phyloP scores from a whole-genome alignment of 345 rosid species.

The Eutrema japonicum region DNA sequence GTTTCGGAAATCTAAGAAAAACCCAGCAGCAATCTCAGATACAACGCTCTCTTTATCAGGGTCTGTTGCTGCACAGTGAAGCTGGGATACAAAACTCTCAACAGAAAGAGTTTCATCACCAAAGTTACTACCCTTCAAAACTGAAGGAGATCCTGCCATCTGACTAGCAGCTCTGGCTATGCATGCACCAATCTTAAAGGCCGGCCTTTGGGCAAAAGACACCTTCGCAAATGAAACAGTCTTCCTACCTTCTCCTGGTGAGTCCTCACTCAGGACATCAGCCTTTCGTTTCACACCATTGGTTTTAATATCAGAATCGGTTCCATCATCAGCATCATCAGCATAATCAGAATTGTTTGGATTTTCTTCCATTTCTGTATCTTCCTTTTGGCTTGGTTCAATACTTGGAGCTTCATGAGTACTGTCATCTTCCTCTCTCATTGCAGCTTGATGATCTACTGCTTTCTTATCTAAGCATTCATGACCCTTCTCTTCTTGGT shows the following conservation, averaged over 20 bases:
- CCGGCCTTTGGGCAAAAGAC: conserved; percentile 59
- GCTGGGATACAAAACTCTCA: conserved; percentile 69
- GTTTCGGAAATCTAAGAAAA: conserved; percentile 85
- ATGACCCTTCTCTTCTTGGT: conserved; percentile 26
- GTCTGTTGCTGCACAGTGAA: conserved; percentile 63
- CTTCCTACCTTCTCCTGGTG: conserved; percentile 57
- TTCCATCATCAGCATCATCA: conserved; percentile 47
- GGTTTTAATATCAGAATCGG: conserved; percentile 50
- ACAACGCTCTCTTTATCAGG: conserved; percentile 58
- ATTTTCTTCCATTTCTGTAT: conserved; percentile 42
- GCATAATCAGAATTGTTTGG: conserved; percentile 40
- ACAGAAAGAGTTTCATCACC: conserved; percentile 64
- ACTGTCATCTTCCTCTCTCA: conserved; percentile 30
- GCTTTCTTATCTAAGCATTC: conserved; percentile 11
- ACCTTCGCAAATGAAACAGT: conserved; percentile 69
- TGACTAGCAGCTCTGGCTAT: conserved; percentile 92
- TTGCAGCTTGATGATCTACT: conserved; percentile 24
- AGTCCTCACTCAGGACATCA: conserved; percentile 56
- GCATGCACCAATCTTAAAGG: conserved; percentile 92
- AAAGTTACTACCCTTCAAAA: conserved; percentile 54
- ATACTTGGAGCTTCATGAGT: conserved; percentile 32
- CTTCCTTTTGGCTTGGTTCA: conserved; percentile 34
- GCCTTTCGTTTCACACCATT: conserved; percentile 61
- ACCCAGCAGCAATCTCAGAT: conserved; percentile 52
- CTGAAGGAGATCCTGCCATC: conserved; percentile 76